Conservation (phyloP, 202 grass and related monocot genomes). For the Panicum virgatum region DNA sequence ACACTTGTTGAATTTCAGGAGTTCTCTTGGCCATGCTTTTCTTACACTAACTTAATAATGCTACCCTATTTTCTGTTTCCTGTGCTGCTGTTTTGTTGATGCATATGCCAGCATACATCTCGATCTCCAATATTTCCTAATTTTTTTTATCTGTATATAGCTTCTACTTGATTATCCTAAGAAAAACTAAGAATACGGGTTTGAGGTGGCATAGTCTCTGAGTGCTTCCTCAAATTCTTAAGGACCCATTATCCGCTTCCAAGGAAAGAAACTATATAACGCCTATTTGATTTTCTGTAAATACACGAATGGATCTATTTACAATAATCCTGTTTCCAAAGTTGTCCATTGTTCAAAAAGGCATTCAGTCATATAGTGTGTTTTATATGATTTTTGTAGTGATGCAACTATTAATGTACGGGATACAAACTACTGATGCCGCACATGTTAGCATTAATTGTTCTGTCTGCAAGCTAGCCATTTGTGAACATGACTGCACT, state of each 20-base stretch:
- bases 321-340: not conserved
- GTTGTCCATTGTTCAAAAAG: not conserved
- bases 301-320: not conserved
- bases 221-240: not conserved
- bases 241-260: not conserved
- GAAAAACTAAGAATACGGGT: not conserved
- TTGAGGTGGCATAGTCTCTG: not conserved
- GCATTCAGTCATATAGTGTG: not conserved
- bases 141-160: not conserved
- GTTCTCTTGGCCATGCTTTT: not conserved
- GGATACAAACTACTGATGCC: conserved; percentile 8
- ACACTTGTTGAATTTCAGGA: not conserved
- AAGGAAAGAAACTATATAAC: not conserved
- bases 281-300: not conserved
- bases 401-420: conserved; percentile 20
- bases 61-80: not conserved
- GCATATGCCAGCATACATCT: not conserved
- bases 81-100: conserved; percentile 8
- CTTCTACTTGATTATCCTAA: not conserved
- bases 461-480: conserved; percentile 20
- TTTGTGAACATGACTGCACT: not conserved
- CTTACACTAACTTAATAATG: not conserved
- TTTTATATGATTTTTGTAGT: conserved; percentile 16
- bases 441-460: conserved; percentile 32
- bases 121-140: not conserved